These are phyloP conservation scores for Chloris gayana DNA, from an alignment of 176 grass and related monocot genomes.

Conservation along the genomic window DNA sequence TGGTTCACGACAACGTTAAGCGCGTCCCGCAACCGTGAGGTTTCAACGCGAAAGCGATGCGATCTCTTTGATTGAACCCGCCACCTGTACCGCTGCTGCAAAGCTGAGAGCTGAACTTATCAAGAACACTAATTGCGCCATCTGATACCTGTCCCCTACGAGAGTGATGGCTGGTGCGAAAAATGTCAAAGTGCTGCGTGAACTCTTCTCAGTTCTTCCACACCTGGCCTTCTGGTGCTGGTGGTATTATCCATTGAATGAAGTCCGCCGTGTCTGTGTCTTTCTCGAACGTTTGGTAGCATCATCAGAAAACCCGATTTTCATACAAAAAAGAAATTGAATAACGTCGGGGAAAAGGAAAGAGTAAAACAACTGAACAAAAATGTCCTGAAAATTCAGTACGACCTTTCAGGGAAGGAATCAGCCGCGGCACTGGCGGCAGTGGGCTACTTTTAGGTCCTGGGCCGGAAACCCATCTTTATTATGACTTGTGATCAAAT, in stretches of 20 bases:
- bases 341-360: too few relatives aligned
- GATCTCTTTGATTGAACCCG: neutral
- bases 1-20: neutral
- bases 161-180: neutral
- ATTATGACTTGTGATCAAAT: neutral
- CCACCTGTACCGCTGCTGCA: neutral
- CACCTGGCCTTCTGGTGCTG: neutral
- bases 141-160: neutral
- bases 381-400: neutral
- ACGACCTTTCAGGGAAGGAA: neutral
- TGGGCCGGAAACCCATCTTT: neutral
- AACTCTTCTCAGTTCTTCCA: neutral
- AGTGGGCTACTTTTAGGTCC: neutral
- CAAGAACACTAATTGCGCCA: neutral
- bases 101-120: neutral
- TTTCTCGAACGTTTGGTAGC: neutral
- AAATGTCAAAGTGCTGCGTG: neutral
- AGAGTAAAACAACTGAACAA: neutral
- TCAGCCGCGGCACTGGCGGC: too few relatives aligned
- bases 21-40: neutral
- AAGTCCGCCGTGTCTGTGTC: neutral
- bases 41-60: conserved; percentile 18
- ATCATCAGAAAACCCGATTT: neutral
- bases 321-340: too few relatives aligned
- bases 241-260: neutral